Percentiles rank a stretch among this genome's conserved stretches.
These are phyloP conservation scores for Elsinoe batatas DNA, from an alignment of 2,329 filamentous ascomycete genomes.

Conservation along the genomic window DNA sequence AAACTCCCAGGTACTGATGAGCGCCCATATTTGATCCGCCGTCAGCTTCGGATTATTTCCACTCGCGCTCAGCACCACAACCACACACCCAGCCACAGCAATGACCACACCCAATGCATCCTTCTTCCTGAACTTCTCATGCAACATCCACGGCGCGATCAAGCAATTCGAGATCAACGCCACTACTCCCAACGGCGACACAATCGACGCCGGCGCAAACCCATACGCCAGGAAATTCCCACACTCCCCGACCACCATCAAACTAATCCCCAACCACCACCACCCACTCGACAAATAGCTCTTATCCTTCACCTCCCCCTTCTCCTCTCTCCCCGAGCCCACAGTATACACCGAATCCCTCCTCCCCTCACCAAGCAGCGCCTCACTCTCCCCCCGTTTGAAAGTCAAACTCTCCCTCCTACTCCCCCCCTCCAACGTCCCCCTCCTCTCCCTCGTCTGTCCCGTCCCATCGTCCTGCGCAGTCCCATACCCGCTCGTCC, in stretches of 20 bases:
- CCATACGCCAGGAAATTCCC: conserved; percentile 97
- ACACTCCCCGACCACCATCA: conserved; percentile 87
- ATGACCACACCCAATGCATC: conserved; percentile 85
- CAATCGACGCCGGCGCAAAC: conserved; percentile 94
- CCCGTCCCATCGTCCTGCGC: conserved; percentile 20
- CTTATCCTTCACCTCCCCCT: conserved; percentile 41
- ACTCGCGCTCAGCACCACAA: conserved; percentile 84
- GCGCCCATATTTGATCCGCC: conserved; percentile 78
- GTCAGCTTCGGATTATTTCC: conserved; percentile 83
- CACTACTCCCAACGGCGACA: conserved; percentile 93
- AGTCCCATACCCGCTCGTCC: conserved; percentile 34
- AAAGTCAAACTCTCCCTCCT: conserved; percentile 15
- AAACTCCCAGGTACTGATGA: conserved; percentile 82
- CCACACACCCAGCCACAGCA: conserved; percentile 78
- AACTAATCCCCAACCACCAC: conserved; percentile 89
- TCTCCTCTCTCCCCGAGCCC: conserved; percentile 14
- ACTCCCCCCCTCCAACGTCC: conserved; percentile 24
- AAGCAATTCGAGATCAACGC: conserved; percentile 94
- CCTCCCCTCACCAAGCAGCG: neutral
- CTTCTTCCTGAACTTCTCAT: conserved; percentile 74
- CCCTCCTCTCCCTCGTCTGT: neutral
- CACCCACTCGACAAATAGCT: conserved; percentile 84
- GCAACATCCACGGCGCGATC: conserved; percentile 87
- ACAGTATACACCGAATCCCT: conserved; percentile 12
- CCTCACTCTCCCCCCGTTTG: conserved; percentile 5